A percentile compares a stretch with the other conserved stretches of the same genome.
Conservation (phyloP, 495 filamentous ascomycete genomes). For the Thermochaetoides thermophila region DNA sequence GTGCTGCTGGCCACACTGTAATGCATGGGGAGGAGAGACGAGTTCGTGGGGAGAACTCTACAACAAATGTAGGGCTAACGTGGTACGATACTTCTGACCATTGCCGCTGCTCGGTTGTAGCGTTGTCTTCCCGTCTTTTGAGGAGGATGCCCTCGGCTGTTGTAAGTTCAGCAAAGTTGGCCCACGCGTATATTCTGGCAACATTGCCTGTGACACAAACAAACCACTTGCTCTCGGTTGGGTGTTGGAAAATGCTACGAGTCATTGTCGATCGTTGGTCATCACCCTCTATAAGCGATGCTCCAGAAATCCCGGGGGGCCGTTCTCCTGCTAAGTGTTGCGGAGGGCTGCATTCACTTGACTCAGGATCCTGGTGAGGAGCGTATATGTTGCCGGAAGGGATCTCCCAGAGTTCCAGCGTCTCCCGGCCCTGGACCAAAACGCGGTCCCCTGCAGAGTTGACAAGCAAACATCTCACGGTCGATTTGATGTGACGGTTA, state of each 20-base stretch:
- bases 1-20: conserved; percentile 5
- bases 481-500: conserved; percentile 4
- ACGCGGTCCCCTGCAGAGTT: conserved; percentile 8
- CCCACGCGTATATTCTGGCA: conserved; percentile 13
- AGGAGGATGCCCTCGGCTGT: conserved; percentile 1
- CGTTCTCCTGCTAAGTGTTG: background rate
- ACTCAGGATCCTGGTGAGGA: background rate
- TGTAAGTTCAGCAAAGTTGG: conserved; percentile 9
- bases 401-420: conserved; percentile 9
- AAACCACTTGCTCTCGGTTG: conserved; percentile 7
- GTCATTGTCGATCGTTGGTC: background rate
- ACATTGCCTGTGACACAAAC: conserved; percentile 2
- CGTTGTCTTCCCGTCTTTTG: background rate
- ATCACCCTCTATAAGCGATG: background rate
- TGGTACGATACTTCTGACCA: conserved; percentile 4
- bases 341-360: background rate
- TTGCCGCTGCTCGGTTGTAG: background rate
- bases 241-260: conserved; percentile 6
- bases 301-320: background rate
- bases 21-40: background rate
- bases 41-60: conserved; percentile 3
- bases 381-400: conserved; percentile 8
- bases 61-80: conserved; percentile 2
- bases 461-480: conserved; percentile 4
- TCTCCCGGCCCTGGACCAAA: conserved; percentile 8